Percentiles rank a stretch among this genome's conserved stretches.
Evolutionary conservation across 495 filamentous ascomycete genomes (phyloP).

Genomic region (Lophiostoma macrostomum): DNA sequence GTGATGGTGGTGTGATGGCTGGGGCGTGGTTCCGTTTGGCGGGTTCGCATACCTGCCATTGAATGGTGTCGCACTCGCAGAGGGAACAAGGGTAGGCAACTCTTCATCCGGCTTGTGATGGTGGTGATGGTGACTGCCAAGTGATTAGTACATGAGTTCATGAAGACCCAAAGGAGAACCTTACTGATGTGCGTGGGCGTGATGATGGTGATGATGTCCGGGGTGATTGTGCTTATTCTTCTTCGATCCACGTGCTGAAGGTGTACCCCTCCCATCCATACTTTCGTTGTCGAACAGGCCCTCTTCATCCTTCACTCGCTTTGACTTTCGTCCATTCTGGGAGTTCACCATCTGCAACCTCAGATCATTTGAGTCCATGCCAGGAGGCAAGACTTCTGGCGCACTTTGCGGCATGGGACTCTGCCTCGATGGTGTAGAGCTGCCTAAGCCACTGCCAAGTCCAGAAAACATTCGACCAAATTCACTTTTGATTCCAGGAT

Average conservation of each 20-base stretch:
- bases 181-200: constrained; percentile 46
- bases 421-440: constrained; percentile 53
- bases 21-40: constrained; percentile 18
- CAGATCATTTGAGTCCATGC: constrained; percentile 14
- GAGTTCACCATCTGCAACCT: constrained; percentile 43
- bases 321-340: constrained; percentile 55
- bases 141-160: constrained; percentile 15
- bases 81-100: constrained; percentile 15
- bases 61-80: constrained; percentile 14
- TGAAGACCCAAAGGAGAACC: constrained; percentile 18
- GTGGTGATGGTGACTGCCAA: constrained; percentile 63
- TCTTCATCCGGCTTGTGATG: constrained; percentile 73
- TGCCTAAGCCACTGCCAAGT: constrained; percentile 78
- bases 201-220: constrained; percentile 48
- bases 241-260: constrained; percentile 53
- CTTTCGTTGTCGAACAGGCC: constrained; percentile 53
- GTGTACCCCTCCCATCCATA: constrained; percentile 57
- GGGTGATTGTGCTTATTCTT: constrained; percentile 41
- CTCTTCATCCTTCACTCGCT: constrained; percentile 55
- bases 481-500: constrained; percentile 85
- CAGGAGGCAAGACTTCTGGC: constrained; percentile 12
- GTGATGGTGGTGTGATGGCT: constrained; percentile 36
- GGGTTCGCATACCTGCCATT: constrained; percentile 14
- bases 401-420: constrained; percentile 47
- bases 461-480: constrained; percentile 89